phyloP scores from a whole-genome alignment of 2,329 filamentous ascomycete species.

The Diplodia scrobiculata region DNA sequence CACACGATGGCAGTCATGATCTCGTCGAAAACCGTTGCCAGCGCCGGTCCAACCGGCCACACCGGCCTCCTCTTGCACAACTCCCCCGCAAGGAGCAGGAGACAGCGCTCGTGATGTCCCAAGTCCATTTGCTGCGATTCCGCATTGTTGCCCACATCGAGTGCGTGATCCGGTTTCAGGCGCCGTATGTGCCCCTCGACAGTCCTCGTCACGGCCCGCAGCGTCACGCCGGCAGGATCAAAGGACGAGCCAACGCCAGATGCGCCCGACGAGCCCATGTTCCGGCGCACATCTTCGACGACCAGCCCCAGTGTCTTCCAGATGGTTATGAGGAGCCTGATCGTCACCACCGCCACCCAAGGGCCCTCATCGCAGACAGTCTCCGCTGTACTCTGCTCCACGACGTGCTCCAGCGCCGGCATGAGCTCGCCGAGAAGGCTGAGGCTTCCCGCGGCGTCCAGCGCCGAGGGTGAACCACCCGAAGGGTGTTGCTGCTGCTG shows the following conservation, averaged over 20 bases:
- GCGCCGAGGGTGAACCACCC: neutral
- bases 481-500: neutral
- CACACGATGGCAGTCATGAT: no score
- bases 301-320: neutral
- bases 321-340: neutral
- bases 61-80: no score
- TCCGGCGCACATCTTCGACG: neutral
- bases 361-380: neutral
- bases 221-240: neutral
- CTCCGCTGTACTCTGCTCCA: neutral
- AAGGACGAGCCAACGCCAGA: neutral
- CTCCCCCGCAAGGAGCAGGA: no score
- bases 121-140: no score
- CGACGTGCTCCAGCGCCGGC: neutral
- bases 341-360: neutral
- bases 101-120: no score
- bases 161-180: neutral
- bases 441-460: neutral
- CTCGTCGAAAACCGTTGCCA: no score
- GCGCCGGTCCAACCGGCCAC: no score
- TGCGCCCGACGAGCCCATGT: no score
- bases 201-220: neutral
- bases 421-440: neutral
- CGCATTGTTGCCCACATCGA: no score
- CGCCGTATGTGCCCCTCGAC: neutral